Conservation (phyloP, 1,284 basidiomycete genomes). For the Rhizoctonia solani region DNA sequence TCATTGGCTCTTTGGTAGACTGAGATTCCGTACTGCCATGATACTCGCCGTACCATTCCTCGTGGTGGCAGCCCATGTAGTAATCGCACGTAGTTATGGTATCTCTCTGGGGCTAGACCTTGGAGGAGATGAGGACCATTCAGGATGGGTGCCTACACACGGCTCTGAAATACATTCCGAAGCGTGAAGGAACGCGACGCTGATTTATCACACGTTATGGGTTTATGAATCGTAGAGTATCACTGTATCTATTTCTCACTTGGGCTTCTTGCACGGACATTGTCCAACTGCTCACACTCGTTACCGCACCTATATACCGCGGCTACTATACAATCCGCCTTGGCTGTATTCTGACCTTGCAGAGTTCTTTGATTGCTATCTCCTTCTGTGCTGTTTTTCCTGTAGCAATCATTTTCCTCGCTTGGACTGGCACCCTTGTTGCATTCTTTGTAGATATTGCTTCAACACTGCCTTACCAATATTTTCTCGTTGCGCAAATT, state of each 20-base stretch:
- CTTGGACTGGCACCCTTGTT: slow-evolving; percentile 33
- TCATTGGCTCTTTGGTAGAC: slow-evolving; percentile 1
- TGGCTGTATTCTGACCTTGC: slow-evolving; percentile 23
- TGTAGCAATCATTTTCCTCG: slow-evolving; percentile 10
- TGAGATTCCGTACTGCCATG: slow-evolving; percentile 25
- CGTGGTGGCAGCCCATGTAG: slow-evolving; percentile 32
- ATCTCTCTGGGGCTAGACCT: slow-evolving; percentile 11
- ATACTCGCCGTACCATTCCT: slow-evolving; percentile 31
- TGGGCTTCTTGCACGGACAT: slow-evolving; percentile 28
- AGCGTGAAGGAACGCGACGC: slow-evolving; percentile 16
- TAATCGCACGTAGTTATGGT: slow-evolving; percentile 28
- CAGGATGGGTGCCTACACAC: slow-evolving; percentile 8
- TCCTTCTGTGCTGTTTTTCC: slow-evolving; percentile 17
- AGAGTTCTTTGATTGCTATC: slow-evolving; percentile 31
- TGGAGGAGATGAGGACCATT: slow-evolving; percentile 15
- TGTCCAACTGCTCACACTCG: slow-evolving; percentile 32
- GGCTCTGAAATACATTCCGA: slow-evolving; percentile 34
- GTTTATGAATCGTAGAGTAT: slow-evolving; percentile 31
- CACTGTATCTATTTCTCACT: slow-evolving; percentile 17
- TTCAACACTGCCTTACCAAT: neutral
- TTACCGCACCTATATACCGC: slow-evolving; percentile 3
- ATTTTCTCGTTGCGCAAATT: neutral
- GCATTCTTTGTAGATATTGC: slow-evolving; percentile 29
- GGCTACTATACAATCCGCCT: slow-evolving; percentile 21
- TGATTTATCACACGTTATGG: slow-evolving; percentile 18